Evolutionary conservation across 129 eudicot species (phyloP), one percentile per base, ranked within the genome.

Genomic region (Smallanthus sonchifolius): DNA sequence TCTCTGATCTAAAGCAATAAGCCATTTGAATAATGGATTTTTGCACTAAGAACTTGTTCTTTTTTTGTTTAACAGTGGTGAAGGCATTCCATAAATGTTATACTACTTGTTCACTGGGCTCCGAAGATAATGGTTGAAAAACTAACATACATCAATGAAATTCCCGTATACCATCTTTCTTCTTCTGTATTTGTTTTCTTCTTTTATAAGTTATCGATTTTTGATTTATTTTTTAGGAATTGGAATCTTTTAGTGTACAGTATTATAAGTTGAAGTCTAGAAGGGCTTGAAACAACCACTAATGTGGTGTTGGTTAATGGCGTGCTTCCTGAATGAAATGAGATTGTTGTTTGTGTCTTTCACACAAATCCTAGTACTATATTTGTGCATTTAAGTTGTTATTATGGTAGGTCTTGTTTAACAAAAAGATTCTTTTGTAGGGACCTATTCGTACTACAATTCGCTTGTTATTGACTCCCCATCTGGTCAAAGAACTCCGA

Each of bases 401-500:
- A 56, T 47, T 42, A 39, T 74, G 51, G 38, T 65, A 60, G 69
- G 49, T 62, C 10, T 19, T 68, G 38, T 24, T 57, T 81, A 77
- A 70, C 73, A 34, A 24, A 72, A 11, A 43, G 62, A 55, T 40
- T 28, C 66, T 80, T 45, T 30, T 75, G 60, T 70, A 94, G 97
- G 97, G 96, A 49, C 96, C 97, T 59, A 90, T 94, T 73, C 92
- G 82, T 60, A 82, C 98, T 10, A 60, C 89, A 44, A 90, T 88
- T 59, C 86, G 97, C 79, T 96, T 97, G 17, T 70, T 94, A 67
- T 68, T 94, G 74, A 94, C 97, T 28, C 98, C 98, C 38, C 97
- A 94, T 83, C 98, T 97, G 17, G 90, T 93, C 97, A 93, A 89
- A 81, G 98, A 93, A 78, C 96, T 93, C 67, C 83, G 98, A 65